A percentile compares a stretch with the other conserved stretches of the same genome.
These are phyloP conservation scores for Aschersonia sp. DNA, from an alignment of 2,329 filamentous ascomycete genomes.

Conservation along the genomic window DNA sequence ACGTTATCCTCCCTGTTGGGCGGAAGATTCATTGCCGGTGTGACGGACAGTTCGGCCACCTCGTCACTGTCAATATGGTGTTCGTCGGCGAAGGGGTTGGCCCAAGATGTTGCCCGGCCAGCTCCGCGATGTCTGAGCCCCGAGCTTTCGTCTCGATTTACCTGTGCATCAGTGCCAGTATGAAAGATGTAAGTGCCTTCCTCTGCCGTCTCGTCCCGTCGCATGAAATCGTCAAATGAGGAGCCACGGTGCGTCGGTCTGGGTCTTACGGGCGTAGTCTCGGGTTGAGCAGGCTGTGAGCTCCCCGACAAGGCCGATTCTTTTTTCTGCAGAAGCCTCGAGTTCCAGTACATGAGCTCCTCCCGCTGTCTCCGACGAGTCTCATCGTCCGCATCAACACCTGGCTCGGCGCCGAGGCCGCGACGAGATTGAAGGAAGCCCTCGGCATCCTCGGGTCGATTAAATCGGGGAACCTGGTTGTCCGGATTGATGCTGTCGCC, in stretches of 20 bases:
- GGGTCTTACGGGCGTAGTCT: background rate
- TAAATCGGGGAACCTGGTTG: conserved; percentile 40
- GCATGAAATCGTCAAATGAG: conserved; percentile 46
- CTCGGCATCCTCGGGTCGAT: conserved; percentile 51
- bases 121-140: conserved; percentile 35
- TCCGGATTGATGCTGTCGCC: conserved; percentile 40
- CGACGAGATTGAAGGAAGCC: conserved; percentile 43
- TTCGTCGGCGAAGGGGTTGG: conserved; percentile 47
- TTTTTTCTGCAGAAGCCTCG: conserved; percentile 34
- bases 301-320: conserved; percentile 12
- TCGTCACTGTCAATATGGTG: conserved; percentile 34
- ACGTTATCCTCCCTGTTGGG: conserved; percentile 29
- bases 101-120: conserved; percentile 27
- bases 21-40: too few species aligned
- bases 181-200: conserved; percentile 43
- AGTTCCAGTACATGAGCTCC: conserved; percentile 53
- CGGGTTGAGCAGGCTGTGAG: background rate
- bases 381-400: conserved; percentile 48
- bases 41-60: conserved; percentile 8
- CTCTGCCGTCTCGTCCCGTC: conserved; percentile 33
- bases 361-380: conserved; percentile 45
- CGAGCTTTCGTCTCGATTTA: conserved; percentile 17
- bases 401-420: conserved; percentile 23
- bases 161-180: conserved; percentile 30
- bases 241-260: conserved; percentile 14